phyloP scores from a whole-genome alignment of 2,329 filamentous ascomycete genomes.

The Parafenestella ontariensis region DNA sequence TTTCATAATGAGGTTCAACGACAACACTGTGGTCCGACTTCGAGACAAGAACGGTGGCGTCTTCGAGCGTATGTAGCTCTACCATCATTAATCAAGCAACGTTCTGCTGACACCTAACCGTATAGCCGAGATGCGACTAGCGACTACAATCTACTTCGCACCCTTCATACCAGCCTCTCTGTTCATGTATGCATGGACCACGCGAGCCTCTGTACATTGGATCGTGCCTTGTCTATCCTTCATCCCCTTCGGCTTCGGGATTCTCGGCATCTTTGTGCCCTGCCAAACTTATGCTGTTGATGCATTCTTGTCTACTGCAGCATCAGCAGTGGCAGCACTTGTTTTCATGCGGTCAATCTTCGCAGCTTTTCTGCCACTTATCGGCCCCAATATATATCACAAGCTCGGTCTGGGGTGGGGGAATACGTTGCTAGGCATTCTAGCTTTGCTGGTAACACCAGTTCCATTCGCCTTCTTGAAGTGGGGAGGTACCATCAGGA shows the following conservation, averaged over 20 bases:
- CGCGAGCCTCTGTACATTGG: conserved; percentile 60
- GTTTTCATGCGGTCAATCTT: conserved; percentile 24
- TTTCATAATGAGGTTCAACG: conserved; percentile 11
- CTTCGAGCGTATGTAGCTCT: conserved; percentile 27
- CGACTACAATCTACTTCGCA: conserved; percentile 47
- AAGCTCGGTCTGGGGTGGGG: conserved; percentile 35
- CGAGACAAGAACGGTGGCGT: conserved; percentile 18
- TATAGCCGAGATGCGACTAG: conserved; percentile 37
- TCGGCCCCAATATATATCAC: conserved; percentile 25
- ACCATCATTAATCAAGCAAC: conserved; percentile 5
- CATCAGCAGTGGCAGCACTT: conserved; percentile 46
- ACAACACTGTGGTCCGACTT: conserved; percentile 10
- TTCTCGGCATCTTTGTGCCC: conserved; percentile 29
- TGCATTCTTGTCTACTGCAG: conserved; percentile 37
- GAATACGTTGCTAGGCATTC: conserved; percentile 67
- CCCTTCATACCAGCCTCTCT: conserved; percentile 43
- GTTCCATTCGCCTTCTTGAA: conserved; percentile 75
- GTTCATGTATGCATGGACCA: conserved; percentile 61
- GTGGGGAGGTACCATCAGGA: conserved; percentile 59
- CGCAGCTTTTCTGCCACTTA: conserved; percentile 31
- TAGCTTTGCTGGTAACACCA: conserved; percentile 71
- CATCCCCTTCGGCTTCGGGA: conserved; percentile 30
- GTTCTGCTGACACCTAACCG: neutral
- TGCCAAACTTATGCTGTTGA: conserved; percentile 45
- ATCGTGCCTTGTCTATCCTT: conserved; percentile 53